Base-by-base conservation (phyloP, 495 filamentous ascomycete genomes). In the Podospora pseudoanserina region DNA sequence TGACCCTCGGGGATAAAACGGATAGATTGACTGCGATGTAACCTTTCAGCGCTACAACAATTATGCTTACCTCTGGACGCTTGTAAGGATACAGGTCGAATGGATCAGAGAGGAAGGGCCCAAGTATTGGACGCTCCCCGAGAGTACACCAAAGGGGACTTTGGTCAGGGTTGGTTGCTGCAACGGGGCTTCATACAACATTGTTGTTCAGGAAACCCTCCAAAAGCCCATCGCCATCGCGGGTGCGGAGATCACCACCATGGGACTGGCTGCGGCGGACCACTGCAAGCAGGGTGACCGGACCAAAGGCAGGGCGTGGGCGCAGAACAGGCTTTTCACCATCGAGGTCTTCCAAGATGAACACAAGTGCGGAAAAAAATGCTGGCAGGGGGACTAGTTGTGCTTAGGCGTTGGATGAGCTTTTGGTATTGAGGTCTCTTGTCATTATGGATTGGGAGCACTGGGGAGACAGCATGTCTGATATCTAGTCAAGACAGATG, bases 261-360 rank as follows among this genome's bases (percentile, higher is more conserved):
- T 64, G 30, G 67, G 49, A 4, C 3, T n/a, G 26, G 20, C 28
- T 4, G 55, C 64, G 13, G 54, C 59, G 16, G 30, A 64, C 19
- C n/a, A 44, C 4, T 68, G 67, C 26, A n/a, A 27, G 26, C 30
- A 53, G 27, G 57, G 39, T 27, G 53, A 64, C 27, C 7, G 15
- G 26, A 53, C 63, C 23, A 27, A 56, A 23, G 66, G 66, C 13
- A 49, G 58, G 23, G 66, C 60, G 23, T 63, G 60, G 58, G 39
- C 62, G 23, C 23, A 23, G 23, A 23, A 23, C 23, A 19, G 13
- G 39, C 4, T 1, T 11, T 63, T 63, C 23, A 55, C 59, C 3
- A 34, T 67, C 11, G 66, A 67, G 59, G 32, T 67, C 4, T 49
- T 23, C 58, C 23, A 56, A 4, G 26, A 28, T n/a, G 15, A 9